Percentiles rank a stretch among this genome's conserved stretches.
These are phyloP conservation scores for Saccharomycopsis fermentans DNA, from an alignment of 805 yeast species.

Conservation along the genomic window DNA sequence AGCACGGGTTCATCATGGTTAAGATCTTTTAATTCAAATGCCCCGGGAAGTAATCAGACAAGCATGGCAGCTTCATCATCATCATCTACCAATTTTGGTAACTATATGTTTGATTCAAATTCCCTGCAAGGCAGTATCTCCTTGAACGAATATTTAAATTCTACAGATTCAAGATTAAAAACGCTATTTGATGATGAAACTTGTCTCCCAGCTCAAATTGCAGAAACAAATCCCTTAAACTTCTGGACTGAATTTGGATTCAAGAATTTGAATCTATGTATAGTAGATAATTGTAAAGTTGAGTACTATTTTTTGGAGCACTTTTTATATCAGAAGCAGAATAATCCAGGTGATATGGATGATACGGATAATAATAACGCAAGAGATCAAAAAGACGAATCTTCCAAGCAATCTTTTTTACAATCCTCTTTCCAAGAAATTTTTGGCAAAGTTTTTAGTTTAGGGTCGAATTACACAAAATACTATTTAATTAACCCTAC, in stretches of 20 bases:
- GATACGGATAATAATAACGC: background rate
- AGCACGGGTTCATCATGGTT: slow-evolving; percentile 12
- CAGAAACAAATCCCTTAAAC: slow-evolving; percentile 59
- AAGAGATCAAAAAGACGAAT: background rate
- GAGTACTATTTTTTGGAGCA: slow-evolving; percentile 70
- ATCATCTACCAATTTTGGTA: background rate
- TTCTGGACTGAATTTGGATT: slow-evolving; percentile 69
- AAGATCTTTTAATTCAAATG: slow-evolving; percentile 8
- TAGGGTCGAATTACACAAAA: slow-evolving; percentile 41
- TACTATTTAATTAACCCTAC: slow-evolving; percentile 25
- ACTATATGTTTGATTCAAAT: background rate
- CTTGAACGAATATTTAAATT: slow-evolving; percentile 42
- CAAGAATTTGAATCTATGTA: slow-evolving; percentile 60
- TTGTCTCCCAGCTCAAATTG: slow-evolving; percentile 74
- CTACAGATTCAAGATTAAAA: slow-evolving; percentile 49
- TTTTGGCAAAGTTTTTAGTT: slow-evolving; percentile 41
- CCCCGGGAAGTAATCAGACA: background rate
- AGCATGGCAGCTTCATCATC: background rate
- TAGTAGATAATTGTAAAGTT: slow-evolving; percentile 65
- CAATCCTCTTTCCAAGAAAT: slow-evolving; percentile 25
- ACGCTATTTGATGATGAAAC: slow-evolving; percentile 46
- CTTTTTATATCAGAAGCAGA: slow-evolving; percentile 44
- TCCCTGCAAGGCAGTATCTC: slow-evolving; percentile 10
- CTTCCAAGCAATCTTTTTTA: background rate
- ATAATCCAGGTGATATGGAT: slow-evolving; percentile 21